These are phyloP conservation scores for Candida khao-thaluensis DNA, from an alignment of 805 yeast species.

Conservation along the genomic window DNA sequence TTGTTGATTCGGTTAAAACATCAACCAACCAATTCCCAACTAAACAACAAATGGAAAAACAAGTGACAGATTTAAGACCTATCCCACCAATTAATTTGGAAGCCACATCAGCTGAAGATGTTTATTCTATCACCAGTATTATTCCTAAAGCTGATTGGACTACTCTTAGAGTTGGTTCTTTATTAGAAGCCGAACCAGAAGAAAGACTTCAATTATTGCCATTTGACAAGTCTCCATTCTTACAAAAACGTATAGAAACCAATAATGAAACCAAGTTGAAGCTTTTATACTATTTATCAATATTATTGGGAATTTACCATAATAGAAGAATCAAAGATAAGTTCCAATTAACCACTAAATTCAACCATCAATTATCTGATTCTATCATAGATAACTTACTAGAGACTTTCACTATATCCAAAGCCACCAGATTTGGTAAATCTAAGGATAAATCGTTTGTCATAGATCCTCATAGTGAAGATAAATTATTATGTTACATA, in stretches of 20 bases:
- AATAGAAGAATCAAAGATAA: slow-evolving; percentile 63
- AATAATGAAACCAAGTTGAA: slow-evolving; percentile 59
- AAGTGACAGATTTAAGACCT: slow-evolving; percentile 68
- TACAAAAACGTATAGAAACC: slow-evolving; percentile 39
- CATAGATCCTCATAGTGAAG: slow-evolving; percentile 87
- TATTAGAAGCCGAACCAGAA: slow-evolving; percentile 53
- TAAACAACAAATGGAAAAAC: slow-evolving; percentile 56
- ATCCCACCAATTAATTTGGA: slow-evolving; percentile 74
- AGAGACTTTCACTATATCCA: slow-evolving; percentile 65
- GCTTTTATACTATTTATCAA: slow-evolving; percentile 74
- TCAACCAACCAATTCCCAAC: slow-evolving; percentile 75
- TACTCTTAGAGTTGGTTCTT: slow-evolving; percentile 60
- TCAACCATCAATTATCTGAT: slow-evolving; percentile 69
- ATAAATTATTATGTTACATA: slow-evolving; percentile 77
- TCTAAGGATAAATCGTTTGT: slow-evolving; percentile 73
- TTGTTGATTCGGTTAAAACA: slow-evolving; percentile 73
- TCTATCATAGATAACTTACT: slow-evolving; percentile 68
- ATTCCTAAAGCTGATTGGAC: slow-evolving; percentile 66
- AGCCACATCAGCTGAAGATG: slow-evolving; percentile 80
- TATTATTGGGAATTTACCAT: slow-evolving; percentile 75
- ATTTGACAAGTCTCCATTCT: slow-evolving; percentile 53
- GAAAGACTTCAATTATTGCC: slow-evolving; percentile 62
- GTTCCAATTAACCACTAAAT: slow-evolving; percentile 57
- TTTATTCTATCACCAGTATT: slow-evolving; percentile 72
- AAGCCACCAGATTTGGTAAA: slow-evolving; percentile 66